These are phyloP conservation scores for Striga hermonthica DNA, from an alignment of 305 asterid genomes.

Conservation along the genomic window DNA sequence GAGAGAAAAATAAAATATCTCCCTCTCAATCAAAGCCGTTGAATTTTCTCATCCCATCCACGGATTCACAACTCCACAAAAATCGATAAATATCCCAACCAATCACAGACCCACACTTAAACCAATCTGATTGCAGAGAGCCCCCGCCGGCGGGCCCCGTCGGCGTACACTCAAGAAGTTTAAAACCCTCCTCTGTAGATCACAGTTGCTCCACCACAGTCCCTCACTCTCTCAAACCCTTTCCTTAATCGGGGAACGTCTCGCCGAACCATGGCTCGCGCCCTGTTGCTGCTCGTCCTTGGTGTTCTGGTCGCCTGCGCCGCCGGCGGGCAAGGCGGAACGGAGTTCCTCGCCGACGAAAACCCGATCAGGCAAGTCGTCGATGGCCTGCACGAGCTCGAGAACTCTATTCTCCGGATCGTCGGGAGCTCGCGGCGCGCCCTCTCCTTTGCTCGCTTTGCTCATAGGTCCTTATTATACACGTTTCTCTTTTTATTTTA, in stretches of 20 bases:
- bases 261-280: constrained; percentile 43
- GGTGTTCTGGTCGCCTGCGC: constrained; percentile 38
- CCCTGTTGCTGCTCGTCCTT: constrained; percentile 29
- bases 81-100: background rate
- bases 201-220: background rate
- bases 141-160: background rate
- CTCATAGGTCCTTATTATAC: constrained; percentile 46
- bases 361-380: constrained; percentile 86
- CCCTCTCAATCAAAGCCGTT: too few species aligned
- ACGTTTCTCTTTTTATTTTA: too few species aligned
- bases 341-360: constrained; percentile 39
- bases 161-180: background rate
- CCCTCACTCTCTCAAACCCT: background rate
- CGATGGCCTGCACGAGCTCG: constrained; percentile 58
- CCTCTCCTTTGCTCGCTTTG: constrained; percentile 75
- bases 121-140: background rate
- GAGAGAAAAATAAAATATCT: too few species aligned
- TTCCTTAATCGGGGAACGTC: constrained; percentile 5
- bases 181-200: too few species aligned
- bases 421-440: constrained; percentile 72
- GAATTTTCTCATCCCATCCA: too few species aligned
- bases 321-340: constrained; percentile 33
- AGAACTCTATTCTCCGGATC: constrained; percentile 46
- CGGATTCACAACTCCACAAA: too few species aligned
- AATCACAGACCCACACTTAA: background rate